phyloP scores from a whole-genome alignment of 2,329 filamentous ascomycete species.

The Graphilbum ipis-grandicollis region DNA sequence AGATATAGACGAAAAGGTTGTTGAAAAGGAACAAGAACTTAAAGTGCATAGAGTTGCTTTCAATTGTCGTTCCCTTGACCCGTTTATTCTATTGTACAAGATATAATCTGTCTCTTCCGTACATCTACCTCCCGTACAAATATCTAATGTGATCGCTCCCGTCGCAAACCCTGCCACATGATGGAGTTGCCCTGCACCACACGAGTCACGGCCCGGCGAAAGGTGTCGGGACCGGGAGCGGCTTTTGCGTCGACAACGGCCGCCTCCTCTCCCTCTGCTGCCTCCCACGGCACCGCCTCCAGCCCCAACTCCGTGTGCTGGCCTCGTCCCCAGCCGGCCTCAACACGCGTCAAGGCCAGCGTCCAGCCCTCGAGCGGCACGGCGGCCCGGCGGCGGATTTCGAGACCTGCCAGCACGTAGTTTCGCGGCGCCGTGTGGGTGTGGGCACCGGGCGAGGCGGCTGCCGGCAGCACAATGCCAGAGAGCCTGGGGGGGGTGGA shows the following conservation, averaged over 20 bases:
- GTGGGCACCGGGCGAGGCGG: conserved; percentile 4
- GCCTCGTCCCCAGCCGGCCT: conserved; percentile 32
- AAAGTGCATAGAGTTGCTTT: too few relatives aligned
- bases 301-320: conserved; percentile 33
- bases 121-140: too few relatives aligned
- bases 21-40: too few relatives aligned
- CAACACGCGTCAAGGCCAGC: conserved; percentile 32
- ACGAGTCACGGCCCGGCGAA: conserved; percentile 2
- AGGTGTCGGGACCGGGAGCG: neutral
- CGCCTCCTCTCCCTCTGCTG: neutral
- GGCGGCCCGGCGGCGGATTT: conserved; percentile 29
- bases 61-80: too few relatives aligned
- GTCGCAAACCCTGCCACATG: conserved; percentile 4
- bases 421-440: neutral
- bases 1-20: too few relatives aligned
- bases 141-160: neutral
- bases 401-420: conserved; percentile 32
- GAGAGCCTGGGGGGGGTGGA: conserved; percentile 20
- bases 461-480: conserved; percentile 11
- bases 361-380: conserved; percentile 24
- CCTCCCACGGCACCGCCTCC: conserved; percentile 14
- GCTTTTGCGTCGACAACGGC: neutral
- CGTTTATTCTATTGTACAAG: too few relatives aligned
- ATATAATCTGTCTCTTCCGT: too few relatives aligned
- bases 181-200: conserved; percentile 5